phyloP scores from a whole-genome alignment of 768 basidiomycete species.

The Tricholoma saponaceum region DNA sequence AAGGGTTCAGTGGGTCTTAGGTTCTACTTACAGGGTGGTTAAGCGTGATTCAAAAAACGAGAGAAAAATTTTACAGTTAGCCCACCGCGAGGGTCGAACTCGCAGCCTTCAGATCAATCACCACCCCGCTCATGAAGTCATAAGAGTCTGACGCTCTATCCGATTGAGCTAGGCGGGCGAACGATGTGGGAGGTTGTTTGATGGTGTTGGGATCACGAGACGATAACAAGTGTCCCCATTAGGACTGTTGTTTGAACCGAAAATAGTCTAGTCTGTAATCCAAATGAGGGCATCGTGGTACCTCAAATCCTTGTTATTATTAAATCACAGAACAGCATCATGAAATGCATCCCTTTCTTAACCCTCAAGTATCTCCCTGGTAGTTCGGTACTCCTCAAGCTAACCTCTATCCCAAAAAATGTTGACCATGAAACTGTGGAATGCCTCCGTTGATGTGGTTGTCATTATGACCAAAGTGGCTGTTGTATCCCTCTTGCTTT shows the following conservation, averaged over 20 bases:
- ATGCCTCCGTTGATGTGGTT: conserved; percentile 3
- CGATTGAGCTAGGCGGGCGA: conserved; percentile 56
- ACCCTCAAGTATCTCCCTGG: no score
- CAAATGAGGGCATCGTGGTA: no score
- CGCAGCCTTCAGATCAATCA: conserved; percentile 81
- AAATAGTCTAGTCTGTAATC: no score
- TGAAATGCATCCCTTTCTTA: background rate
- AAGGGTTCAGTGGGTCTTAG: no score
- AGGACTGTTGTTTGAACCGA: no score
- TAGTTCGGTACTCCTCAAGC: no score
- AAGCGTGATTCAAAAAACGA: no score
- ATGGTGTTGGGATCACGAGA: no score
- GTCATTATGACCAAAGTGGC: conserved; percentile 21
- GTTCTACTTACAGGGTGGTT: no score
- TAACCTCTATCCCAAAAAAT: background rate
- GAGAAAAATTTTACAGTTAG: conserved; percentile 26
- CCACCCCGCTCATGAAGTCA: background rate
- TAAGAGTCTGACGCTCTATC: conserved; percentile 62
- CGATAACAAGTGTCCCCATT: no score
- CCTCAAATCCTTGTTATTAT: background rate
- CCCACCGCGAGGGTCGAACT: conserved; percentile 85
- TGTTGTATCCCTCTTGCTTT: conserved; percentile 23
- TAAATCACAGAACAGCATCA: background rate
- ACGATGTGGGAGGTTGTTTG: no score
- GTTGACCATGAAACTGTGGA: background rate